Base-by-base conservation (phyloP, 495 filamentous ascomycete genomes). In the Podospora didyma region DNA sequence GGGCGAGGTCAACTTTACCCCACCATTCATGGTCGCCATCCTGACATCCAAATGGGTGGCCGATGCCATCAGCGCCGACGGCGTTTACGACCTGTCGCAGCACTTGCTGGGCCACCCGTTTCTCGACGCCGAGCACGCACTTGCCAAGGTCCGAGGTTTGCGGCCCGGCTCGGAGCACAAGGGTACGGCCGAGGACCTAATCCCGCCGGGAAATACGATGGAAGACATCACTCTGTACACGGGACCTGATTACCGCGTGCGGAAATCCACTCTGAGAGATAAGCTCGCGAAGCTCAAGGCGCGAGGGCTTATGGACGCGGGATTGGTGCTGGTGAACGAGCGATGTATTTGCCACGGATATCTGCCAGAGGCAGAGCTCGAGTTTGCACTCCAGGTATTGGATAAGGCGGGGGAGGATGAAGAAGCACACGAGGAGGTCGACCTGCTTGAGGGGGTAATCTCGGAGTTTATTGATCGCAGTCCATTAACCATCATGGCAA, bases 1-100 rank as follows among this genome's bases (percentile, higher is more conserved):
- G 16, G 72, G 72, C 28, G 72, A 76, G 62, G 69, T 76, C 22
- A 68, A 74, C 57, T 76, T 81, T 65, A 75, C 81, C 44, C 72
- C 80, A 23, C 80, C 80, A 47, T 75, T 82, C 63, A 82, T 84
- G 81, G 75, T 82, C 24, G 78, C 79, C 20, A 84, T 84, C 58
- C 66, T 84, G 4, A 74, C 81, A 7, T 79, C 81, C 0, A 84
- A 82, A 66, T 84, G 79, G 80, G 75, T 79, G 7, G 79, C 80
- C n/a, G 80, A 84, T 61, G 69, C 73, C 11, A 65, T 84, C 34
- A 72, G 72, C 34, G 55, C 65, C 24, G 79, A 82, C 54, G 68
- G 79, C 20, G 79, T 83, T 12, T 84, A 82, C 56, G 81, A 82
- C 56, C 71, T 82, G 37, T 77, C 80, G 44, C 80, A 82, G 57